Conservation (phyloP, 805 yeast genomes). For the Pichia insulana region DNA sequence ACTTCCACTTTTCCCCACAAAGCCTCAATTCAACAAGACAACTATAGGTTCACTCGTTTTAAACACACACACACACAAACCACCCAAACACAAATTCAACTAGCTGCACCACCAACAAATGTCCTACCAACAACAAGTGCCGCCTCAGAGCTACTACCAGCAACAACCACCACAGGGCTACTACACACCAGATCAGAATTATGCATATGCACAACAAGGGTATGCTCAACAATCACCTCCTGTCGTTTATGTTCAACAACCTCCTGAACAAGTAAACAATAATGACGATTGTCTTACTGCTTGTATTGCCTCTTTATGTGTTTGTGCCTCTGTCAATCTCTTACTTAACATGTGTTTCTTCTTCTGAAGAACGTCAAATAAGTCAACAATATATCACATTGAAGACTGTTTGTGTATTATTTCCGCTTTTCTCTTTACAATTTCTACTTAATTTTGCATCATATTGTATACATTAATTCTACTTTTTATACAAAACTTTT, state of each 20-base stretch:
- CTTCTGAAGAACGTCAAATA: background rate
- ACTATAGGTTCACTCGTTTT: too few species aligned
- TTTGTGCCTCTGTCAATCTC: constrained; percentile 5
- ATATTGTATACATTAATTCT: too few species aligned
- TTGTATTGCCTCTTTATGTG: constrained; percentile 4
- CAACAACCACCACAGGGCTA: background rate
- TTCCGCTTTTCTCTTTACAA: background rate
- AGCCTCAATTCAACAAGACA: too few species aligned
- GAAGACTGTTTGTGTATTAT: too few species aligned
- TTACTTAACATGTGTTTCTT: background rate
- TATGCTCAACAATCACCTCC: constrained; percentile 3
- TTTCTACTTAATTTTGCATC: too few species aligned
- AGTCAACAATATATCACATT: too few species aligned
- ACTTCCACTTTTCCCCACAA: too few species aligned
- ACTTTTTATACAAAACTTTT: too few species aligned
- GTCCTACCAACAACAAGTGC: background rate
- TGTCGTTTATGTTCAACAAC: constrained; percentile 7
- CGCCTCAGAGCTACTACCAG: constrained; percentile 1
- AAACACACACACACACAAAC: too few species aligned
- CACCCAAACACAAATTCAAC: too few species aligned
- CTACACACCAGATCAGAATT: background rate
- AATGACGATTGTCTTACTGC: constrained; percentile 6
- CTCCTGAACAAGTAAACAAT: background rate
- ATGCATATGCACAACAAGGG: background rate
- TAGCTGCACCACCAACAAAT: too few species aligned